Percentiles rank a stretch among this genome's conserved stretches.
Evolutionary conservation across 2,329 filamentous ascomycete species (phyloP).

Genomic region (Stagonosporopsis tanaceti): DNA sequence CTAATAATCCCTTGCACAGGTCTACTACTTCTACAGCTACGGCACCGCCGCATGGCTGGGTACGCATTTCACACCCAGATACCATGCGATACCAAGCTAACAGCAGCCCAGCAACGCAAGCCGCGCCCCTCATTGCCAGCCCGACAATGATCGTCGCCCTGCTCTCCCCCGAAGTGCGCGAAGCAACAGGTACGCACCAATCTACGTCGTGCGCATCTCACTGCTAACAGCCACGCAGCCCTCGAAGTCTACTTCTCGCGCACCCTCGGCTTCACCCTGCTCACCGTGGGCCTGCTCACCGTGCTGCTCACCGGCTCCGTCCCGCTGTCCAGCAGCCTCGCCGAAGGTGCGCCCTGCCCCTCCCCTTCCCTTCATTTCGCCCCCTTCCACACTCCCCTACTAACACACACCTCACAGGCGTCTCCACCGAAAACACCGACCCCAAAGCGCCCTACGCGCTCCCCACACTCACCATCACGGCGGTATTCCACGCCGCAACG

Average conservation of each 20-base stretch:
- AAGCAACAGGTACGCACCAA: constrained; percentile 59
- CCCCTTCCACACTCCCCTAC: neutral
- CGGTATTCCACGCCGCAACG: constrained; percentile 68
- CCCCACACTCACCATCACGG: constrained; percentile 71
- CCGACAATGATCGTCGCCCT: constrained; percentile 69
- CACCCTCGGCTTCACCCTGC: constrained; percentile 71
- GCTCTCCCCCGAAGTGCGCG: constrained; percentile 64
- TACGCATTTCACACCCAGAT: constrained; percentile 12
- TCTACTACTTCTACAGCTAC: constrained; percentile 55
- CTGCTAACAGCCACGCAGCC: constrained; percentile 47
- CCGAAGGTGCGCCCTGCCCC: constrained; percentile 34
- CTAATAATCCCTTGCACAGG: constrained; percentile 33
- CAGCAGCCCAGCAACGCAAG: constrained; percentile 47
- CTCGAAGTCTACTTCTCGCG: constrained; percentile 79
- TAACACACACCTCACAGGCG: constrained; percentile 29
- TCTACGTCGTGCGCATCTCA: neutral
- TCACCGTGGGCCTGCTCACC: constrained; percentile 69
- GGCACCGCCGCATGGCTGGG: constrained; percentile 55
- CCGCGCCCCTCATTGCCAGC: constrained; percentile 64
- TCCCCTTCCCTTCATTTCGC: too few species aligned
- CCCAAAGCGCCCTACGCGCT: constrained; percentile 60
- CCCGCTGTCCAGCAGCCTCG: constrained; percentile 65
- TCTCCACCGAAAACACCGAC: constrained; percentile 45
- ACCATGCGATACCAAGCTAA: constrained; percentile 14
- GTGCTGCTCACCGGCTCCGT: constrained; percentile 75